phyloP scores from a whole-genome alignment of 768 basidiomycete genomes.

The Suillus subalutaceus region DNA sequence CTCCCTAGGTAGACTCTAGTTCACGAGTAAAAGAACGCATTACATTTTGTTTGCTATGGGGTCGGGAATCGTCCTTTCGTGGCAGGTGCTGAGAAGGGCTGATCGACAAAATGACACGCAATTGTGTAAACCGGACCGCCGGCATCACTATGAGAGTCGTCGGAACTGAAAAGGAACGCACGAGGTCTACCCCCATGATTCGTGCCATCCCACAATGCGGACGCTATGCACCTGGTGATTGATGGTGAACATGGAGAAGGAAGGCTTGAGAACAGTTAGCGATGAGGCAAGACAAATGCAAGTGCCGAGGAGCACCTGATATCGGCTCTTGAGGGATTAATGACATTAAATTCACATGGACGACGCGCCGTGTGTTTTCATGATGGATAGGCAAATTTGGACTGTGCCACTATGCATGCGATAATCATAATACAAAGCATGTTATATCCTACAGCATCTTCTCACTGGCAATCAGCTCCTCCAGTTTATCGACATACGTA shows the following conservation, averaged over 20 bases:
- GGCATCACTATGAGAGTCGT: not conserved
- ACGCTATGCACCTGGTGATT: not conserved
- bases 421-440: slow-evolving; percentile 4
- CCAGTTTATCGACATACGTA: slow-evolving; percentile 43
- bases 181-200: not conserved
- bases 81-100: not conserved
- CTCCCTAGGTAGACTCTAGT: not conserved
- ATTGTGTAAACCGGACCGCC: not conserved
- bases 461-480: slow-evolving; percentile 50
- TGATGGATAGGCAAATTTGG: not conserved
- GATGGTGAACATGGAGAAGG: not conserved
- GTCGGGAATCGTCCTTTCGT: not conserved
- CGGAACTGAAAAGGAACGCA: not conserved
- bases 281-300: not conserved
- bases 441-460: slow-evolving; percentile 31
- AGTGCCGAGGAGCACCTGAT: not conserved
- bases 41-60: not conserved
- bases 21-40: not conserved
- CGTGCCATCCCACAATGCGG: not conserved
- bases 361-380: not conserved
- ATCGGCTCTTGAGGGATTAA: not conserved
- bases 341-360: not conserved
- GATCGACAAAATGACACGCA: not conserved
- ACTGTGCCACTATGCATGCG: not conserved
- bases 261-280: not conserved